Percentiles rank a stretch among this genome's conserved stretches.
Evolutionary conservation across 495 filamentous ascomycete genomes (phyloP).

Genomic region (Penicillium tannophilum): DNA sequence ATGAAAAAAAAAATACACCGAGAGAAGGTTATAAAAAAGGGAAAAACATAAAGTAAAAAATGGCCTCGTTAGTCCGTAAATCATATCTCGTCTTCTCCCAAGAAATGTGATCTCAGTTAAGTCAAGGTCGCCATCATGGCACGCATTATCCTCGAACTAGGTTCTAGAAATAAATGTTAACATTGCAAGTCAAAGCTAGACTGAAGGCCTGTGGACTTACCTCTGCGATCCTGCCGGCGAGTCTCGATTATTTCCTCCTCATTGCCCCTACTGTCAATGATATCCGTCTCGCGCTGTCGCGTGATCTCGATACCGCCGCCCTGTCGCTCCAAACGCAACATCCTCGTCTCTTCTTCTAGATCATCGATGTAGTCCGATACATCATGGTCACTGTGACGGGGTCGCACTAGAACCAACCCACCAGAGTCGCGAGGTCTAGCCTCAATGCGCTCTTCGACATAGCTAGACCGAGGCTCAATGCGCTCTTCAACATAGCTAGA

Average conservation of each 20-base stretch:
- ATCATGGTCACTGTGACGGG: constrained; percentile 53
- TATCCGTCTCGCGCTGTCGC: constrained; percentile 50
- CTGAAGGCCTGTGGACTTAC: constrained; percentile 65
- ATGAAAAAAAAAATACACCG: background rate
- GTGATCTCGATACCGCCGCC: constrained; percentile 41
- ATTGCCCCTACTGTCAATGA: constrained; percentile 49
- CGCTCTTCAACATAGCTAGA: constrained; percentile 31
- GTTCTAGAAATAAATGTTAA: constrained; percentile 39
- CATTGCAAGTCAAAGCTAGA: constrained; percentile 42
- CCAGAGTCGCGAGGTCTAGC: constrained; percentile 53
- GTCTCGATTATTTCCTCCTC: constrained; percentile 61
- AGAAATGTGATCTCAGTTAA: constrained; percentile 30
- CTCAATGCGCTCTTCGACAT: constrained; percentile 40
- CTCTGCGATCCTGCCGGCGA: constrained; percentile 75
- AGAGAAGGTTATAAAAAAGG: background rate
- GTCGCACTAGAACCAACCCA: constrained; percentile 57
- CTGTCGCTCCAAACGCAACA: constrained; percentile 46
- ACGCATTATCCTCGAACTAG: constrained; percentile 65
- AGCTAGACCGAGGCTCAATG: constrained; percentile 26
- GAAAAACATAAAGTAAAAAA: background rate
- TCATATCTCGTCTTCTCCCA: constrained; percentile 11
- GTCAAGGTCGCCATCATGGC: constrained; percentile 80
- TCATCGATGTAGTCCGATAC: constrained; percentile 59
- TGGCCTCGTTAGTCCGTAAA: constrained; percentile 5
- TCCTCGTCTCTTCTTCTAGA: constrained; percentile 54